Base-by-base conservation (phyloP, 306 rosid species). In the Cicer pinnatifidum region DNA sequence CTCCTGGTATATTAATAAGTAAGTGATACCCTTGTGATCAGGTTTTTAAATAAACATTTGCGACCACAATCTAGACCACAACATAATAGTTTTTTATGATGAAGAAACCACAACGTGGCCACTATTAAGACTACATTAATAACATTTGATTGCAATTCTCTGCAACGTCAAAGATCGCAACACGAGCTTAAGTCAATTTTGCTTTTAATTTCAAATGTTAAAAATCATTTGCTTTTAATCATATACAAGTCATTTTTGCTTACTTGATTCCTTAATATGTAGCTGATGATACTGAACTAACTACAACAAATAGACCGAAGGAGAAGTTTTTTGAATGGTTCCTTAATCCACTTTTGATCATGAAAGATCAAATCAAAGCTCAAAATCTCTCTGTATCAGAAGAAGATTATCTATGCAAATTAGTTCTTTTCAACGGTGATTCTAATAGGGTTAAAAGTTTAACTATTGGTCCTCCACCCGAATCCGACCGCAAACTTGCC, bases 281-380 rank as follows among this genome's bases (percentile, higher is more conserved):
- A 94, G 99, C 60, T 74, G 93, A 88, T 63, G 77, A 75, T 66
- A 89, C 88, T n/a, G 97, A 94, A 84, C 57, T 94, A 61, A 88
- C 90, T 28, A 78, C 84, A 80, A 59, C 93, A 53, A 88, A 91
- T 82, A 82, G 92, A 80, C 96, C 99, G 8, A 83, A 89, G 63
- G 99, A 86, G 17, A 80, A 83, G 1, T 59, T 91, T 72, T 94
- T 86, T 45, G 97, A 94, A 23, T 94, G 99, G 99, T 91, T 94
- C 77, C 77, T 94, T 74, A 78, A 86, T 69, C 99, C 99, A 5
- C 88, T 94, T 58, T 75, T 91, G 86, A 81, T 94, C 59, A 86
- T 94, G 50, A 91, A 87, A 80, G 99, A 94, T 9, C 99, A 94
- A 88, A 89, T 94, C 39, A 86, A 76, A 84, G 90, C 92, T 6